These are phyloP conservation scores for Cenchrus purpureus DNA, from an alignment of 176 grass and related monocot species.

Conservation along the genomic window DNA sequence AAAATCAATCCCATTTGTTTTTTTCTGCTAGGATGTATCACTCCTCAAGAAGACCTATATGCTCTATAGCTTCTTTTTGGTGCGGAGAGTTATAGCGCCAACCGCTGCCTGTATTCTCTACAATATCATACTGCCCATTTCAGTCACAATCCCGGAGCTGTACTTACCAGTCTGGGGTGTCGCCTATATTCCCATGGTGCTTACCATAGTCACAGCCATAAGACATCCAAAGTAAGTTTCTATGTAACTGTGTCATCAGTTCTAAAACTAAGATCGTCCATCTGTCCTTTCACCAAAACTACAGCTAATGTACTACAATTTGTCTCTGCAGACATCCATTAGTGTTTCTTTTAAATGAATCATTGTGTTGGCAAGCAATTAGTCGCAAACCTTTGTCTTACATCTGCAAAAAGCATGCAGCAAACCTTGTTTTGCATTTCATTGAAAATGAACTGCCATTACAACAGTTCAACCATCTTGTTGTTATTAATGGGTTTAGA, in stretches of 20 bases:
- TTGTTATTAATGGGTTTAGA: neutral
- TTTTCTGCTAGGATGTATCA: slow-evolving; percentile 76
- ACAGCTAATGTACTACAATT: slow-evolving; percentile 9
- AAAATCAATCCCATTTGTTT: slow-evolving; percentile 16
- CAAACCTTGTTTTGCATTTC: slow-evolving; percentile 12
- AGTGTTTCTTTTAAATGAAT: neutral
- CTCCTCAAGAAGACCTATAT: slow-evolving; percentile 81
- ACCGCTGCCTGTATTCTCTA: slow-evolving; percentile 68
- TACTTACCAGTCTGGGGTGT: slow-evolving; percentile 85
- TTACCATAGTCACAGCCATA: slow-evolving; percentile 80
- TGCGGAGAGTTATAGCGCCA: slow-evolving; percentile 83
- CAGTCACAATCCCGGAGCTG: slow-evolving; percentile 85
- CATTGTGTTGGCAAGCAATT: slow-evolving; percentile 19
- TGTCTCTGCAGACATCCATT: slow-evolving; percentile 43
- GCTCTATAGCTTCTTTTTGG: slow-evolving; percentile 98
- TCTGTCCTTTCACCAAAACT: slow-evolving; percentile 11
- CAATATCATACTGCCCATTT: slow-evolving; percentile 75
- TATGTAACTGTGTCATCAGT: slow-evolving; percentile 4
- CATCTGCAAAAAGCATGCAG: slow-evolving; percentile 19
- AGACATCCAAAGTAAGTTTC: slow-evolving; percentile 74
- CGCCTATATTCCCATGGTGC: slow-evolving; percentile 80
- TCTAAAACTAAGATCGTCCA: neutral
- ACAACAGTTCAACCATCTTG: slow-evolving; percentile 3
- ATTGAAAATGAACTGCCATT: neutral
- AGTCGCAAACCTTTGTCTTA: neutral